Percentiles rank a stretch among this genome's conserved stretches.
Conservation (phyloP, 768 basidiomycete genomes). For the Sistotremastrum suecicum region DNA sequence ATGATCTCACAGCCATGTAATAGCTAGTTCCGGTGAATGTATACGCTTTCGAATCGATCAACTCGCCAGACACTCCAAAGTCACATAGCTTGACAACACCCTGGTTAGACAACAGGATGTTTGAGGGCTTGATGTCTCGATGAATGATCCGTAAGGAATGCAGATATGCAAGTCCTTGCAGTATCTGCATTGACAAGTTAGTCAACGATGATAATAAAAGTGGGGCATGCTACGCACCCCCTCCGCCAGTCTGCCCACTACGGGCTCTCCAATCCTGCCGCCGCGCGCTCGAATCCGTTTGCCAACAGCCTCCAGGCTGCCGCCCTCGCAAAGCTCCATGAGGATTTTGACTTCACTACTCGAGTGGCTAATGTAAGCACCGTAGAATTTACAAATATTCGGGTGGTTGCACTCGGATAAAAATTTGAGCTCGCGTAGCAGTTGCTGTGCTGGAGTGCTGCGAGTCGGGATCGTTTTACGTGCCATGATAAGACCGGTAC, state of each 20-base stretch:
- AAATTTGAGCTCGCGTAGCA: conserved; percentile 84
- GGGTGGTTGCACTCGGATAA: conserved; percentile 70
- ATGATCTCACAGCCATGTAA: conserved; percentile 87
- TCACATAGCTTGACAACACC: conserved; percentile 88
- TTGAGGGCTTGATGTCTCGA: conserved; percentile 90
- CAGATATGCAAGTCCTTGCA: conserved; percentile 89
- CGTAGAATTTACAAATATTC: conserved; percentile 87
- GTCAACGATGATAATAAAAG: background rate
- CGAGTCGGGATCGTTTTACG: conserved; percentile 89
- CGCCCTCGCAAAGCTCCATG: conserved; percentile 84
- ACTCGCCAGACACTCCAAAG: conserved; percentile 95
- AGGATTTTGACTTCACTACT: conserved; percentile 89
- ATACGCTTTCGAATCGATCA: conserved; percentile 80
- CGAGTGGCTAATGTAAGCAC: conserved; percentile 78
- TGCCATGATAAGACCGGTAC: conserved; percentile 72
- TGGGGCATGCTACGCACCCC: conserved; percentile 41
- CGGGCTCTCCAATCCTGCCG: conserved; percentile 71
- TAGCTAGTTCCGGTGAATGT: conserved; percentile 97
- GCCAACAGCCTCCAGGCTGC: conserved; percentile 81
- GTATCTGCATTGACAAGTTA: conserved; percentile 31
- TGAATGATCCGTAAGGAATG: conserved; percentile 89
- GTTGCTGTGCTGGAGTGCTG: conserved; percentile 84
- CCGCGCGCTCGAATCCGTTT: conserved; percentile 69
- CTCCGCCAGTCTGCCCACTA: conserved; percentile 85
- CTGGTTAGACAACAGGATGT: conserved; percentile 77